Conservation (phyloP, 2,329 filamentous ascomycete genomes). For the Drechslera avenae region DNA sequence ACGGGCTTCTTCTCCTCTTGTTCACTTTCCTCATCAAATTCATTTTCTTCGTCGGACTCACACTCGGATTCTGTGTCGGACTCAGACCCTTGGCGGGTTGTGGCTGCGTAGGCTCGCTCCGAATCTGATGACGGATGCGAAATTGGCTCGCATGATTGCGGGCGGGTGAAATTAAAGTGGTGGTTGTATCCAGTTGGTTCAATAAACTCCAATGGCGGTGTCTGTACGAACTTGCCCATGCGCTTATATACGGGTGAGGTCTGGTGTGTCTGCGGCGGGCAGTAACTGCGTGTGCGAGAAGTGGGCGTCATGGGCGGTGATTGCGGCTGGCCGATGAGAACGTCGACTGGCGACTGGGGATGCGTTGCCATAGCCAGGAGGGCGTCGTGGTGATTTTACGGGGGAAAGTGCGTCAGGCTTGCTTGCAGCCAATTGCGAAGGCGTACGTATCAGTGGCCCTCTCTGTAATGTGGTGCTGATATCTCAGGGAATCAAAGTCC, state of each 20-base stretch:
- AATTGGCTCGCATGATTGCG: slow-evolving; percentile 41
- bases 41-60: slow-evolving; percentile 14
- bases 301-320: slow-evolving; percentile 48
- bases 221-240: slow-evolving; percentile 40
- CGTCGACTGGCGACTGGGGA: slow-evolving; percentile 35
- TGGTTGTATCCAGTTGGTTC: slow-evolving; percentile 43
- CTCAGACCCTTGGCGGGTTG: slow-evolving; percentile 43
- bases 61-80: slow-evolving; percentile 21
- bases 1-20: slow-evolving; percentile 30
- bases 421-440: slow-evolving; percentile 34
- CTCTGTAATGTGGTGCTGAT: slow-evolving; percentile 20
- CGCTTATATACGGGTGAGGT: slow-evolving; percentile 45
- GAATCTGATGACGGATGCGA: slow-evolving; percentile 48
- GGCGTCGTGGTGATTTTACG: slow-evolving; percentile 32
- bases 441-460: slow-evolving; percentile 38
- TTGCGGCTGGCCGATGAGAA: slow-evolving; percentile 40
- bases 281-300: slow-evolving; percentile 34
- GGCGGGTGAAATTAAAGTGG: slow-evolving; percentile 46
- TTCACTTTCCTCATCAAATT: slow-evolving; percentile 37
- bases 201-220: slow-evolving; percentile 47
- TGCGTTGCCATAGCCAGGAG: slow-evolving; percentile 40
- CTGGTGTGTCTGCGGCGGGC: slow-evolving; percentile 37
- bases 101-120: slow-evolving; percentile 39
- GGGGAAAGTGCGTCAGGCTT: slow-evolving; percentile 40
- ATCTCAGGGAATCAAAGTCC: slow-evolving; percentile 42